Base-by-base conservation (phyloP, 2,329 filamentous ascomycete genomes). In the Proliferodiscus dingleyae region DNA sequence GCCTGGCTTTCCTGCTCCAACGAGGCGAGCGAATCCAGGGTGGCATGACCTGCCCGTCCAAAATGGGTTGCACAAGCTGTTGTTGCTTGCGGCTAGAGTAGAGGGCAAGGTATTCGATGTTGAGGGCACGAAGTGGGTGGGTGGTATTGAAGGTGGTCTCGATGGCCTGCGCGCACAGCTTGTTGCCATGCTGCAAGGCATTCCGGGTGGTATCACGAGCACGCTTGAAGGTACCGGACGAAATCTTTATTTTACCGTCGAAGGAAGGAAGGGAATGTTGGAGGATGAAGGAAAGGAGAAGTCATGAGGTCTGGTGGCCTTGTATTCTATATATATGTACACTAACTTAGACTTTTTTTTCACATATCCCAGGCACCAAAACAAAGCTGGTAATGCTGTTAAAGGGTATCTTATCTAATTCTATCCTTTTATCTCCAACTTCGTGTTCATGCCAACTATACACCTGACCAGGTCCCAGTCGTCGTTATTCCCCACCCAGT, bases 391-490 rank as follows among this genome's bases (percentile, higher is more conserved):
- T n/a, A n/a, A n/a, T n/a, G n/a, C n/a, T n/a, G n/a, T n/a, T n/a
- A n/a, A n/a, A n/a, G n/a, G n/a, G n/a, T n/a, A n/a, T n/a, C n/a
- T n/a, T n/a, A n/a, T n/a, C n/a, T n/a, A n/a, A 36, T 7, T 15
- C 43, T 46, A 42, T 51, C 28, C 52, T 22, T 47, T 72, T 43
- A 75, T 57, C 59, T 80, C 73, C 50, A 83, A 60, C 51, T 72
- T 84, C 19, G 85, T 79, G 64, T 98, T 98, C 88, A 95, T 90
- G 5, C 87, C 90, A 5, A 97, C 83, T 58, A 96, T 84, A 66
- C 87, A 87, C 53, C 83, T 78, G 28, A 94, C 80, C 44, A 97
- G 67, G 68, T 96, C 89, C 91, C 91, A 98, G 67, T 97, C 86
- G 1, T 84, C 89, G 51, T 83, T 75, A 50, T 82, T 72, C 2